phyloP scores from a whole-genome alignment of 177 flowering plant genomes.

The Vitis hybrid region DNA sequence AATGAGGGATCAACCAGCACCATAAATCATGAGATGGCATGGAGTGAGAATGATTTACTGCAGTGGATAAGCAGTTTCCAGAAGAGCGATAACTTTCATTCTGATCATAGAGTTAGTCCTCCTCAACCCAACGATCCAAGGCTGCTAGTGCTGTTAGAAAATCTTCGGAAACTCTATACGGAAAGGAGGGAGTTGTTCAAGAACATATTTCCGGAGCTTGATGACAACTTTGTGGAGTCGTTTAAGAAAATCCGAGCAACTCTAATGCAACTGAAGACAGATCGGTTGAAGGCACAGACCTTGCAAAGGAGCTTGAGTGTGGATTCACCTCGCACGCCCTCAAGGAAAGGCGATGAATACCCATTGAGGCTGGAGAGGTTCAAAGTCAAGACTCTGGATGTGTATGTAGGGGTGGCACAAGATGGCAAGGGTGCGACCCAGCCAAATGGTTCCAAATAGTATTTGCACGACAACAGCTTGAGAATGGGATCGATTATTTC shows the following conservation, averaged over 20 bases:
- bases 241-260: slow-evolving; percentile 8
- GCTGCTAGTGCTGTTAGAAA: slow-evolving; percentile 17
- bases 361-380: slow-evolving; percentile 13
- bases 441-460: background rate
- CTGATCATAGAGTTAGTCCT: too few relatives aligned
- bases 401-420: background rate
- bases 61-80: too few relatives aligned
- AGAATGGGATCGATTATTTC: too few relatives aligned
- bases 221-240: slow-evolving; percentile 13
- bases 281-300: background rate
- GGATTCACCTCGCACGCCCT: slow-evolving; percentile 11
- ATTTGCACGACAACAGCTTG: too few relatives aligned
- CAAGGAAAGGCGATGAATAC: background rate
- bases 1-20: too few relatives aligned
- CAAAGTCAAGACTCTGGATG: slow-evolving; percentile 11
- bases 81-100: too few relatives aligned
- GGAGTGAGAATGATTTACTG: too few relatives aligned
- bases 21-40: too few relatives aligned
- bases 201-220: slow-evolving; percentile 17
- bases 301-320: slow-evolving; percentile 32
- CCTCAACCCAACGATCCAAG: slow-evolving; percentile 16
- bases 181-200: slow-evolving; percentile 22
- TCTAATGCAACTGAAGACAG: background rate
- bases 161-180: slow-evolving; percentile 13
- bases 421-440: background rate